Evolutionary conservation across 1,284 basidiomycete genomes (phyloP), one percentile per base, ranked within the genome.

Genomic region (Ganoderma sinense): DNA sequence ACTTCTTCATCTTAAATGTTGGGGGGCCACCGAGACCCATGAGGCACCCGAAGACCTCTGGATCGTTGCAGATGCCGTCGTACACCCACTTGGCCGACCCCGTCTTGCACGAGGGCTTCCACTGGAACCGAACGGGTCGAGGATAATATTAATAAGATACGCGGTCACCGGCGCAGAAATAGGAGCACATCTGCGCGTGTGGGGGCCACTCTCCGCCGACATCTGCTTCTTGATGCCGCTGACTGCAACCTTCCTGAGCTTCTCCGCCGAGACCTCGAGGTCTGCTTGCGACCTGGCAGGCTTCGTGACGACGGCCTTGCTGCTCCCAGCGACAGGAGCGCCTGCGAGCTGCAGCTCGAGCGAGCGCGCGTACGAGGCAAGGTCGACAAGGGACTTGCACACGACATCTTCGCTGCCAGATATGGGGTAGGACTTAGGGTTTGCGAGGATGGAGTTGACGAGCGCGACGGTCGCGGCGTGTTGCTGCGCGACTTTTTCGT

Each of bases 151-250:
- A n/a, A n/a, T n/a, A 68, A 40, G 39, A 40, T 2, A 26, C 29
- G 69, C 56, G 51, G 14, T 8, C 11, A 26, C 18, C 16, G 48
- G 69, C 41, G 64, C 14, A 45, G 70, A 60, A 0, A 61, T 48
- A 40, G 13, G n/a, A 10, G 16, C 2, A 36, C 5, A 40, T 71
- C 31, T 51, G 51, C 39, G 31, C 66, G 65, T 59, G 65, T 58
- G 64, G 61, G 63, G 61, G 83, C 45, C 66, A 87, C 48, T 51
- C 23, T 26, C 48, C 48, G 48, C 86, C 20, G 75, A 78, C 86
- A 89, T 86, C 77, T 87, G 85, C 71, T 88, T 88, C 77, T 75
- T 83, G 64, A 90, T 89, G 0, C 88, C 87, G 70, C 85, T 86
- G 6, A 81, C 79, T 40, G 82, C 83, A 60, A 84, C 84, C 66